Evolutionary conservation across 345 rosid genomes (phyloP), one percentile per base, ranked within the genome.

Genomic region (Corchorus olitorius): DNA sequence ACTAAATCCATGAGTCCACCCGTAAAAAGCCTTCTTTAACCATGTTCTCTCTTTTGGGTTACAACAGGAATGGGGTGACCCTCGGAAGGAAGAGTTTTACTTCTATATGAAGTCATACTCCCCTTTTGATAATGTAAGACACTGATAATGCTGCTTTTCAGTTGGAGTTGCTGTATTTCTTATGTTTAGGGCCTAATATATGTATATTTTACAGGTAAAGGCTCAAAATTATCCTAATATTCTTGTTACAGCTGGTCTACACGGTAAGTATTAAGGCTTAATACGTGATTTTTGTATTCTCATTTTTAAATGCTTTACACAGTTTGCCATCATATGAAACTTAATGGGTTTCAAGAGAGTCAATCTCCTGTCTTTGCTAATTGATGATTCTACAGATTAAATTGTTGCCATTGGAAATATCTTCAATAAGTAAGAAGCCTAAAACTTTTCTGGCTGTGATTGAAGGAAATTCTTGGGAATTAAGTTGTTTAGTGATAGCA

Each of bases 61-160:
- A 55, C 77, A 86, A 83, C 82, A 95, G 99, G 98, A 95, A 84
- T 95, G 99, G 99, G 98, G 97, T 77, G 99, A 95, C 78, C 99
- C 99, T 33, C 89, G 98, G 66, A 88, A 87, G 81, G 93, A 90
- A 83, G 96, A 93, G 66, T 95, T 80, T 84, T 93, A 93, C 88
- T 82, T 35, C 79, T 95, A 93, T 78, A 92, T 95, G 94, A 95
- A 93, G 86, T 88, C 99, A 34, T 95, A 95, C 81, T 93, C 99
- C 19, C 99, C 99, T 50, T 94, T 95, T 49, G 98, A 93, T 80
- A 93, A 93, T 84, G 98, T 90, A 74, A 83, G 89, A 66, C 37
- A 39, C 35, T 6, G 8, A 3, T 39, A 11, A 4, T 53, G 54
- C n/a, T 55, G 46, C 35, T 22, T 65, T 54, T 53, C 41, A 8